These are phyloP conservation scores for Abrus pulchellus DNA, from an alignment of 306 rosid genomes.

Conservation along the genomic window DNA sequence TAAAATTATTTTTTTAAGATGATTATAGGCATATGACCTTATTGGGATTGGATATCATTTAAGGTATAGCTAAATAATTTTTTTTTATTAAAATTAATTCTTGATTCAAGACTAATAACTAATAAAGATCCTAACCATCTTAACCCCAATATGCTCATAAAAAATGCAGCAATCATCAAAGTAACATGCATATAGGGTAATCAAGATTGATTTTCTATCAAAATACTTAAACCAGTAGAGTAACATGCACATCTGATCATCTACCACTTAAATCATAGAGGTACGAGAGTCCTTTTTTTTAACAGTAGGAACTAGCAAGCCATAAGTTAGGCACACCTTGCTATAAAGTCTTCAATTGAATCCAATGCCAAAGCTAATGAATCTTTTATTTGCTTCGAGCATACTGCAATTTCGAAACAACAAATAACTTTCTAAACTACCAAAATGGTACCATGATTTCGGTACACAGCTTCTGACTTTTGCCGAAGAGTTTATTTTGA, in stretches of 20 bases:
- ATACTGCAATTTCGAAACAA: not conserved
- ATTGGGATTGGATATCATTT: too few species aligned
- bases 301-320: not conserved
- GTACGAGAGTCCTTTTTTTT: not conserved
- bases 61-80: too few species aligned
- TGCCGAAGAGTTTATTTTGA: not conserved
- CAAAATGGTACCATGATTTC: not conserved
- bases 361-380: not conserved
- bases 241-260: not conserved
- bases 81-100: too few species aligned
- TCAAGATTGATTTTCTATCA: not conserved
- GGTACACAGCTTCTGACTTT: not conserved
- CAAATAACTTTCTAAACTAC: not conserved
- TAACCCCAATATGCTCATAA: not conserved
- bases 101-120: too few species aligned
- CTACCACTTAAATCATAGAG: not conserved
- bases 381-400: not conserved
- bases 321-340: not conserved
- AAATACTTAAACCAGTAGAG: not conserved
- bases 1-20: too few species aligned
- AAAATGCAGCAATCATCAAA: not conserved
- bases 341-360: not conserved
- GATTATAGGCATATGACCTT: too few species aligned
- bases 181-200: not conserved
- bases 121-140: not conserved